Conservation (phyloP, 2,329 filamentous ascomycete species). For the Aspergillus chevalieri region DNA sequence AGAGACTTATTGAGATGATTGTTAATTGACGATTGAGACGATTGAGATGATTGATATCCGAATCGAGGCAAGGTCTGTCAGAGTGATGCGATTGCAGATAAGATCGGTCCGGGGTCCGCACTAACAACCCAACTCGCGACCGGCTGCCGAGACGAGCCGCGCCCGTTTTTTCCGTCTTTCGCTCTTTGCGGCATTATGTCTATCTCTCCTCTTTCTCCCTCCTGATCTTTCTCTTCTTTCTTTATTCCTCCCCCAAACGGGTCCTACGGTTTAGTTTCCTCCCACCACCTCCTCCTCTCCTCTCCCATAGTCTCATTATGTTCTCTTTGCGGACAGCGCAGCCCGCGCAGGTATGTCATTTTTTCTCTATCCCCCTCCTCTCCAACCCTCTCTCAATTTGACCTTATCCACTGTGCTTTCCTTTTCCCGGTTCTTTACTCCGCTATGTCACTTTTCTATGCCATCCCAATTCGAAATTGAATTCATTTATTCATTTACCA, state of each 20-base stretch:
- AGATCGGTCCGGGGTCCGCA: slow-evolving; percentile 2
- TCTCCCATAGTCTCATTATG: slow-evolving; percentile 27
- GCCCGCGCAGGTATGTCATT: slow-evolving; percentile 34
- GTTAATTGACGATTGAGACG: background rate
- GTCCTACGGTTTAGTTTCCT: background rate
- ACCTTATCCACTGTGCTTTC: slow-evolving; percentile 37
- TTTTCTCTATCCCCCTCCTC: slow-evolving; percentile 21
- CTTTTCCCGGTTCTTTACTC: slow-evolving; percentile 21
- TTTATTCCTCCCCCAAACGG: background rate
- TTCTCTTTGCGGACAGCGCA: slow-evolving; percentile 36
- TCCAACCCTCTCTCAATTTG: background rate
- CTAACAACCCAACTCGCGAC: background rate
- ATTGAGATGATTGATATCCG: background rate
- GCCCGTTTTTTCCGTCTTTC: slow-evolving; percentile 24
- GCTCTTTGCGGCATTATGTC: background rate
- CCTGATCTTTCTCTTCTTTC: slow-evolving; percentile 12
- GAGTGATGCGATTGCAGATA: slow-evolving; percentile 2
- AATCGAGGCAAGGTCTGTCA: background rate
- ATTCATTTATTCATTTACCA: background rate
- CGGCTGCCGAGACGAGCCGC: slow-evolving; percentile 30
- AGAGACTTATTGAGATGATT: too few species aligned
- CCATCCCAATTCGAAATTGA: background rate
- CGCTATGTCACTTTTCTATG: slow-evolving; percentile 29
- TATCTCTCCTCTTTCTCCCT: slow-evolving; percentile 7
- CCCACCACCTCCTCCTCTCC: slow-evolving; percentile 7